phyloP scores from a whole-genome alignment of 2,329 filamentous ascomycete genomes.

The Taxawa tesnikishii region DNA sequence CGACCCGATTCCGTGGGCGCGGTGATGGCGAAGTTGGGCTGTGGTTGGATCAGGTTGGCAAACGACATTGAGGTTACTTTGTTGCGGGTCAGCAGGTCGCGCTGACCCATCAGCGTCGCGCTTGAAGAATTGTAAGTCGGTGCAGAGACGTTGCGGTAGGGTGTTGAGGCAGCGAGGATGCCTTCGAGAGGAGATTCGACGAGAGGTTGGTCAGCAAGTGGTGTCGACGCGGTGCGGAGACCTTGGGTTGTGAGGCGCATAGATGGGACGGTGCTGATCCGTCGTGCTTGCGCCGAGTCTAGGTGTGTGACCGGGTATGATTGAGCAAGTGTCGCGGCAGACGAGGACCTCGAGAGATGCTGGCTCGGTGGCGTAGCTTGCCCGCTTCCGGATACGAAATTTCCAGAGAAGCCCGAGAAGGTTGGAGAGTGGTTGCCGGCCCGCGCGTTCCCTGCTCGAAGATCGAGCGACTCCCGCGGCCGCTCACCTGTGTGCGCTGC shows the following conservation, averaged over 20 bases:
- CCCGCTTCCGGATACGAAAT: not conserved
- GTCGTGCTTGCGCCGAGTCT: too few relatives aligned
- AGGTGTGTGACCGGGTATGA: not conserved
- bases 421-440: not conserved
- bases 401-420: not conserved
- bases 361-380: not conserved
- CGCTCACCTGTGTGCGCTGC: not conserved
- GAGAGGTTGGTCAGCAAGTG: conserved; percentile 18
- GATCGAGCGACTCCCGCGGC: not conserved
- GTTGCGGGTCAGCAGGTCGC: conserved; percentile 38
- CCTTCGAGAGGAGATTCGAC: conserved; percentile 23
- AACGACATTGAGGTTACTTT: conserved; percentile 25
- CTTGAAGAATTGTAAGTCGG: conserved; percentile 14
- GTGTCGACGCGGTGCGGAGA: conserved; percentile 20
- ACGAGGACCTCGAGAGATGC: not conserved
- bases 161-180: conserved; percentile 7
- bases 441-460: not conserved
- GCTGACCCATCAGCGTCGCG: conserved; percentile 41
- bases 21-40: conserved; percentile 14
- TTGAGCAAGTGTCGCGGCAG: not conserved
- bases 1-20: conserved; percentile 8
- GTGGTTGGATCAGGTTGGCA: conserved; percentile 18
- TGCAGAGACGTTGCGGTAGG: conserved; percentile 10
- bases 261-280: not conserved
- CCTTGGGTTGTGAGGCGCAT: conserved; percentile 3